These are phyloP conservation scores for Bisporella sp. DNA, from an alignment of 2,329 filamentous ascomycete species.

Conservation along the genomic window DNA sequence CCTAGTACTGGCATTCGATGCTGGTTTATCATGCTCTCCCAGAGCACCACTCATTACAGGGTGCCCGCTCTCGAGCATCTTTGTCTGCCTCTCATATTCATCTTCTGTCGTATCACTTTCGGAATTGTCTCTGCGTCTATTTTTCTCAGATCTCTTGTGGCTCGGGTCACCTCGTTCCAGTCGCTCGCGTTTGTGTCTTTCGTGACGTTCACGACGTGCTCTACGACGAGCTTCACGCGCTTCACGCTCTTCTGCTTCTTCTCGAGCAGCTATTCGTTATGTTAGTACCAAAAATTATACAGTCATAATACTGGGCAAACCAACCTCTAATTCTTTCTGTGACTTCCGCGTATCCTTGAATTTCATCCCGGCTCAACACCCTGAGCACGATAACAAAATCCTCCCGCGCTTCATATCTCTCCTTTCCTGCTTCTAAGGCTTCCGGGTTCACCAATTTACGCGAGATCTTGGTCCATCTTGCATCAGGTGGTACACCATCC, in stretches of 20 bases:
- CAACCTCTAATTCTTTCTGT: conserved; percentile 77
- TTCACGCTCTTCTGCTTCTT: conserved; percentile 23
- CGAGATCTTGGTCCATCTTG: conserved; percentile 90
- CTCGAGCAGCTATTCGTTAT: conserved; percentile 17
- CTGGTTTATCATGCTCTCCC: neutral
- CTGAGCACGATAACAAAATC: conserved; percentile 91
- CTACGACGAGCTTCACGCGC: conserved; percentile 22
- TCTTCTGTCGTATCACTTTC: conserved; percentile 19
- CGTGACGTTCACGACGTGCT: conserved; percentile 24
- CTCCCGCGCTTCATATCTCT: conserved; percentile 84
- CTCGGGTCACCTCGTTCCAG: conserved; percentile 5
- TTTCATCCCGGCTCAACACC: conserved; percentile 82
- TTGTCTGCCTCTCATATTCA: neutral
- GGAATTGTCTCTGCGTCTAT: conserved; percentile 15
- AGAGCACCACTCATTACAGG: conserved; percentile 24
- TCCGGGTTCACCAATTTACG: conserved; percentile 84
- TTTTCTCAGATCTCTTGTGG: conserved; percentile 3
- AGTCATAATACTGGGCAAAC: conserved; percentile 19
- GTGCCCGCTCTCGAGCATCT: conserved; percentile 10
- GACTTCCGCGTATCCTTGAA: conserved; percentile 75
- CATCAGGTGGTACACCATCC: conserved; percentile 68
- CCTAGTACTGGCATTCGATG: no score
- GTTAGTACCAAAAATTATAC: neutral
- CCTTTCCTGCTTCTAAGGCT: conserved; percentile 77
- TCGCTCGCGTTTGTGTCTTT: conserved; percentile 25